phyloP scores from a whole-genome alignment of 345 rosid species.

The Moricandia moricandioides region DNA sequence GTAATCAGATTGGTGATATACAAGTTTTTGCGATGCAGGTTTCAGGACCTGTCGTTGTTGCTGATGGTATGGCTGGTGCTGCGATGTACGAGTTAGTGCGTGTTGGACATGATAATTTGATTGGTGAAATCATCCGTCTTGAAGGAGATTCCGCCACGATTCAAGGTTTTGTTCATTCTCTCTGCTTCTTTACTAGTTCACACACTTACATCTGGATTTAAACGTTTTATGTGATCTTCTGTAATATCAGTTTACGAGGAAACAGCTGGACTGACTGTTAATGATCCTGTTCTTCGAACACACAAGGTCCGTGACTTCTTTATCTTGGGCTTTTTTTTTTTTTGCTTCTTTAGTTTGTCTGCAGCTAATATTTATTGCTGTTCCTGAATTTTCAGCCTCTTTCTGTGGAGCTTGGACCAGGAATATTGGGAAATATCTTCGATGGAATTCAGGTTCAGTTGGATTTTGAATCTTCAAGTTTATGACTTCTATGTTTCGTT shows the following conservation, averaged over 20 bases:
- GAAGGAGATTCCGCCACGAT: conserved; percentile 99
- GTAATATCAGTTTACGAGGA: conserved; percentile 80
- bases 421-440: conserved; percentile 95
- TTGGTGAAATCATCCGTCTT: conserved; percentile 95
- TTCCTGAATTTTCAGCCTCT: conserved; percentile 68
- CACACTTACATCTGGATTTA: background rate
- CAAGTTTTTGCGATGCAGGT: conserved; percentile 52
- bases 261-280: conserved; percentile 91
- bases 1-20: conserved; percentile 16
- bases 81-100: conserved; percentile 99
- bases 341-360: background rate
- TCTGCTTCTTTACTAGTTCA: background rate
- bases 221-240: background rate
- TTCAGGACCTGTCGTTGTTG: conserved; percentile 97
- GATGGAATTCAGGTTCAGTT: conserved; percentile 95
- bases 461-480: conserved; percentile 13
- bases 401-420: conserved; percentile 98
- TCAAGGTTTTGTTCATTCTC: conserved; percentile 56
- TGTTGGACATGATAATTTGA: conserved; percentile 92
- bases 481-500: background rate
- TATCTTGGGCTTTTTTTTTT: background rate
- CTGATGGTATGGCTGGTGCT: conserved; percentile 99
- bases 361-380: conserved; percentile 7
- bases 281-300: conserved; percentile 89
- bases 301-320: conserved; percentile 57